Evolutionary conservation across 2,329 filamentous ascomycete genomes (phyloP), one percentile per base, ranked within the genome.

Genomic region (Colletotrichum theobromicola): DNA sequence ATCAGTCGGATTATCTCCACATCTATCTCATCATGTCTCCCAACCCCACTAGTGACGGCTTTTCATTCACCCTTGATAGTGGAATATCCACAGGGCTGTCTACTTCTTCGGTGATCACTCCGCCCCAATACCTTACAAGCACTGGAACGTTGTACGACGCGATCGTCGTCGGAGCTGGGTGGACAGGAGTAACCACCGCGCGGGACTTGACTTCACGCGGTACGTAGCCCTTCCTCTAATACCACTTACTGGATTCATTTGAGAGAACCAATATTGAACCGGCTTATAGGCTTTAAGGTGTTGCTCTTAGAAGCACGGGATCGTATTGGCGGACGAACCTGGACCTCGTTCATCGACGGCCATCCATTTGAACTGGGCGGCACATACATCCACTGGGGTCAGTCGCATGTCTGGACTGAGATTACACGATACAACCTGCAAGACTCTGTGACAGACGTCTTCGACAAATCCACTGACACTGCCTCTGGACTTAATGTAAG

Each of bases 301-400:
- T 79, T 89, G 2, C 81, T 89, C 2, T 69, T 89, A 0, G 87
- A 89, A 78, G 86, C 83, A 2, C 83, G 87, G 18, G 86, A 89
- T 75, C 81, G 87, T 1, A 86, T 89, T 63, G 87, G 87, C 18
- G 87, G 87, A 2, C 83, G 87, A 0, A 86, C 86, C 3, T 89
- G 85, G 84, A 85, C 84, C 0, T 83, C 85, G 18, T 83, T 87
- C 35, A 85, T 87, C 9, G 81, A 80, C 0, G 86, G 85, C 0
- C 85, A 87, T 16, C 82, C 83, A 0, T 87, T 83, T 63, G 87
- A 89, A 65, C 85, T 89, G 83, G 87, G 87, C 0, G 88, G 88
- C 0, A 88, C 87, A 0, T 89, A 86, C 86, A 82, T 89, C 0
- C 84, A 85, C 67, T 87, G 86, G 86, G 80, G 81, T 3, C 85